These are phyloP conservation scores for Encephalitozoon romaleae DNA, from an alignment of 371 early-diverging fungal species.

Conservation along the genomic window DNA sequence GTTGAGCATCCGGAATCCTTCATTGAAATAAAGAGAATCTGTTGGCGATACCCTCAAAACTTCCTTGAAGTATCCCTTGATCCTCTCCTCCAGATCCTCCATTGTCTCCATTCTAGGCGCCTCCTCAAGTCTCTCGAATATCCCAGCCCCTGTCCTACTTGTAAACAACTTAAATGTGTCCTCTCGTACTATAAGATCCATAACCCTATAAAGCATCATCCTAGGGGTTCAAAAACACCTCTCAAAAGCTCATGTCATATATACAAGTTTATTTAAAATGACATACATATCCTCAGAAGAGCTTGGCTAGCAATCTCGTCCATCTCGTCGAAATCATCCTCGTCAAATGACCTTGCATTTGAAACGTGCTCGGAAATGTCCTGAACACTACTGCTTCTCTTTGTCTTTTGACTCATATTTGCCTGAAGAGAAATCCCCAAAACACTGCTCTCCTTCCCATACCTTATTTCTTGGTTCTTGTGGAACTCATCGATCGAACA, in stretches of 20 bases:
- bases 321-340: constrained; percentile 28
- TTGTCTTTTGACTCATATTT: background rate
- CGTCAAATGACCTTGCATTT: background rate
- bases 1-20: constrained; percentile 26
- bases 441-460: background rate
- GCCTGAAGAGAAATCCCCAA: background rate
- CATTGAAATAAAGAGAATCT: constrained; percentile 29
- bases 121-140: constrained; percentile 9
- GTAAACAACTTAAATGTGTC: constrained; percentile 40
- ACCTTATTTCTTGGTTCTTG: background rate
- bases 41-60: background rate
- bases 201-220: constrained; percentile 24
- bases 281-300: constrained; percentile 13
- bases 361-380: background rate
- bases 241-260: background rate
- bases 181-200: constrained; percentile 27
- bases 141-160: background rate
- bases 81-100: constrained; percentile 3
- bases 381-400: constrained; percentile 3
- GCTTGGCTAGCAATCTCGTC: constrained; percentile 29
- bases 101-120: constrained; percentile 15
- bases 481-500: constrained; percentile 39
- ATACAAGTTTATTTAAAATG: constrained; percentile 13
- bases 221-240: background rate
- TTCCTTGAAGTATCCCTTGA: constrained; percentile 20